Evolutionary conservation across 225 moss, liverwort and hornwort genomes (phyloP).

Genomic region (Asterella californica): DNA sequence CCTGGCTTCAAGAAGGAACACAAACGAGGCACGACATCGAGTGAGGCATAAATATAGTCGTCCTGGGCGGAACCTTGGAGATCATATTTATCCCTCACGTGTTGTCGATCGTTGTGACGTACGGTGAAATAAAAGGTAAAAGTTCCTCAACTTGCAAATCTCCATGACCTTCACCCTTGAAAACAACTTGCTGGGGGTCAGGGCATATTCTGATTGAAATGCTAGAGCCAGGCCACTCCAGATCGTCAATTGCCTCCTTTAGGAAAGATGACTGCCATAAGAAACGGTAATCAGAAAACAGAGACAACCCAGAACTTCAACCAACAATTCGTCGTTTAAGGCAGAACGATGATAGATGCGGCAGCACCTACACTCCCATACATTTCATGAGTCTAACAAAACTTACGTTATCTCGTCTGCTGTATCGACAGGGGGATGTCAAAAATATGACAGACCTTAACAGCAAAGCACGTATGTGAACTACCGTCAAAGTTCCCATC

Average conservation of each 20-base stretch:
- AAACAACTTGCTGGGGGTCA: slow-evolving; percentile 71
- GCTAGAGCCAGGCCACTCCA: slow-evolving; percentile 98
- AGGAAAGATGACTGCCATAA: slow-evolving; percentile 74
- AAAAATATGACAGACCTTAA: slow-evolving; percentile 61
- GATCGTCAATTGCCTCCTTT: slow-evolving; percentile 89
- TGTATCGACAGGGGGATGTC: background rate
- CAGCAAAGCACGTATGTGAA: slow-evolving; percentile 79
- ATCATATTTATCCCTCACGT: background rate
- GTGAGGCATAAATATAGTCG: too few relatives aligned
- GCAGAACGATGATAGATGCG: too few relatives aligned
- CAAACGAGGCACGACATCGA: too few relatives aligned
- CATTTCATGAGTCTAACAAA: too few relatives aligned
- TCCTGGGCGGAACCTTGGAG: background rate
- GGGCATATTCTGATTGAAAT: slow-evolving; percentile 72
- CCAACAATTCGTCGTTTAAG: background rate
- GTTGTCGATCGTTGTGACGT: background rate
- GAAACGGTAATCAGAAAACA: slow-evolving; percentile 23
- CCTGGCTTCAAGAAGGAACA: too few relatives aligned
- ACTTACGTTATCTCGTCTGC: background rate
- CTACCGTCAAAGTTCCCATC: slow-evolving; percentile 58
- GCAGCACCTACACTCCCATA: too few relatives aligned
- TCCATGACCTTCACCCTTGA: slow-evolving; percentile 95
- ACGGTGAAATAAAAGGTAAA: background rate
- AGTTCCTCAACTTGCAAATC: slow-evolving; percentile 68
- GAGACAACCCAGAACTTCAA: background rate